These are phyloP conservation scores for Hagleromyces aurorensis DNA, from an alignment of 805 yeast genomes.

Conservation along the genomic window DNA sequence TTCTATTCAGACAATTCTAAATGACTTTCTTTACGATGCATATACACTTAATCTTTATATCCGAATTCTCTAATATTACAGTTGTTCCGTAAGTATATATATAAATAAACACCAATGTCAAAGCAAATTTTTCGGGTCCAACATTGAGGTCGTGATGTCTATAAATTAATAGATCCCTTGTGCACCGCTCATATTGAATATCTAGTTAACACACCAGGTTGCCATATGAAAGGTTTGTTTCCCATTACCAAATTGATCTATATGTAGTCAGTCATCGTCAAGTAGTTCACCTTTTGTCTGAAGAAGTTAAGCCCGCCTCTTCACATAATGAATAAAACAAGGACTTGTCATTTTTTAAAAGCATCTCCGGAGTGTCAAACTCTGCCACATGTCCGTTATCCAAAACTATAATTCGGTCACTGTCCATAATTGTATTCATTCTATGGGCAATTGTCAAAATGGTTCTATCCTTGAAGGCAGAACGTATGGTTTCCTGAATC, in stretches of 20 bases:
- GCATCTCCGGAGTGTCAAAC: constrained; percentile 61
- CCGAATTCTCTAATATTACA: no score
- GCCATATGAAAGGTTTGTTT: no score
- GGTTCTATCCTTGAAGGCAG: constrained; percentile 67
- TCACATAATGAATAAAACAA: constrained; percentile 74
- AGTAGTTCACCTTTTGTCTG: constrained; percentile 1
- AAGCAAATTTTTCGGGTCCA: no score
- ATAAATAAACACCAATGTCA: no score
- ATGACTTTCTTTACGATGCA: no score
- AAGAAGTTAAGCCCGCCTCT: constrained; percentile 57
- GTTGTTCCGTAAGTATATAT: no score
- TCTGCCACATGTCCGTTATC: constrained; percentile 72
- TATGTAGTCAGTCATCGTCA: background rate
- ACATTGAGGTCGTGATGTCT: no score
- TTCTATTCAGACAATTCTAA: no score
- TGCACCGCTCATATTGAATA: no score
- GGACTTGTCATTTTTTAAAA: constrained; percentile 58
- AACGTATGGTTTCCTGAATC: constrained; percentile 69
- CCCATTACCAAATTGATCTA: background rate
- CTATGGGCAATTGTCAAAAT: constrained; percentile 82
- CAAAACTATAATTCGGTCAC: constrained; percentile 67
- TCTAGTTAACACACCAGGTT: no score
- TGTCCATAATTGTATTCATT: constrained; percentile 73
- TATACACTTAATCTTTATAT: no score
- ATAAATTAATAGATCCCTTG: no score